A percentile compares a stretch with the other conserved stretches of the same genome.
These are phyloP conservation scores for Ophiosphaerella herpotricha DNA, from an alignment of 2,329 filamentous ascomycete genomes.

Conservation along the genomic window DNA sequence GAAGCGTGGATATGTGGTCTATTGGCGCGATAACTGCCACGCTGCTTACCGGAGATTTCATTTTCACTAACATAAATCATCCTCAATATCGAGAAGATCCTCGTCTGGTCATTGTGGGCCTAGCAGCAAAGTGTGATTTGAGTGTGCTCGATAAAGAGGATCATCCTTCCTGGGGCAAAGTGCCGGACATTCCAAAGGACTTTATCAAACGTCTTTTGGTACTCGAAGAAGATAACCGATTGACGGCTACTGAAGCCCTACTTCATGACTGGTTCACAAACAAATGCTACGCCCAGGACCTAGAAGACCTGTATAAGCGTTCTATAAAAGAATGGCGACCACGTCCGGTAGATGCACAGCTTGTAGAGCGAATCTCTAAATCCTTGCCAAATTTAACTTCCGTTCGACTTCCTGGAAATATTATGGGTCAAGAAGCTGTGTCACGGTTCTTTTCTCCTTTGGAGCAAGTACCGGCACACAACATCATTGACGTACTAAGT, in stretches of 20 bases:
- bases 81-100: conserved; percentile 31
- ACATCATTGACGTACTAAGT: conserved; percentile 4
- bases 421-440: neutral
- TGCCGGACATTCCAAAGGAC: conserved; percentile 53
- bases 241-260: conserved; percentile 60
- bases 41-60: conserved; percentile 56
- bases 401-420: neutral
- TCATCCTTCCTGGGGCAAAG: conserved; percentile 49
- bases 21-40: conserved; percentile 60
- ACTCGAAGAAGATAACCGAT: conserved; percentile 54
- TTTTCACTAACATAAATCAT: conserved; percentile 50
- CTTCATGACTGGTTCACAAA: conserved; percentile 62
- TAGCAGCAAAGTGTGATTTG: conserved; percentile 50
- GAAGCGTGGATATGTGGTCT: conserved; percentile 66
- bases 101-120: conserved; percentile 32
- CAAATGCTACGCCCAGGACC: conserved; percentile 51
- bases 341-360: conserved; percentile 28
- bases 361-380: conserved; percentile 35
- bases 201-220: conserved; percentile 60
- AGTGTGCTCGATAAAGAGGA: conserved; percentile 47
- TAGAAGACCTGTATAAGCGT: conserved; percentile 56
- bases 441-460: conserved; percentile 2
- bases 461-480: neutral
- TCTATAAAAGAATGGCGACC: conserved; percentile 58
- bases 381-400: neutral